phyloP scores from a whole-genome alignment of 495 filamentous ascomycete genomes.

The Hyaloscypha bicolor region DNA sequence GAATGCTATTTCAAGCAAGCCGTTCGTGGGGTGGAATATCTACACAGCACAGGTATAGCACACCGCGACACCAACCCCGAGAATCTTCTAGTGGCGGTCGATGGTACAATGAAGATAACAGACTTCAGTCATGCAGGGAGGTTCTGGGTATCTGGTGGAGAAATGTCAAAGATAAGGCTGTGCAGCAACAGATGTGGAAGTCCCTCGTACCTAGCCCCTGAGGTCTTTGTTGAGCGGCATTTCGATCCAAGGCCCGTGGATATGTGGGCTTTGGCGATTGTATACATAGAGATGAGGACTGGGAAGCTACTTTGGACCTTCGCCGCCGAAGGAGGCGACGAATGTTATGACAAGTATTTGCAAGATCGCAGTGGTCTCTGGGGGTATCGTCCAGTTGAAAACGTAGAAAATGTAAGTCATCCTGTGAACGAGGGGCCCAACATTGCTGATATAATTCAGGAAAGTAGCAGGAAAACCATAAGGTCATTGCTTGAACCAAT shows the following conservation, averaged over 20 bases:
- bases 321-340: slow-evolving; percentile 1
- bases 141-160: too few relatives aligned
- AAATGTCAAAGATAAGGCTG: background rate
- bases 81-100: slow-evolving; percentile 75
- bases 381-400: slow-evolving; percentile 13
- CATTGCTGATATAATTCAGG: too few relatives aligned
- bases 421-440: too few relatives aligned
- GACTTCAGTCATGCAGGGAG: too few relatives aligned
- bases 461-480: too few relatives aligned
- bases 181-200: background rate
- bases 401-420: background rate
- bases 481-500: too few relatives aligned
- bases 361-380: background rate
- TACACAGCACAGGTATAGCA: slow-evolving; percentile 77
- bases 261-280: slow-evolving; percentile 24
- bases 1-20: too few relatives aligned
- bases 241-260: slow-evolving; percentile 10
- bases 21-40: slow-evolving; percentile 66
- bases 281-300: slow-evolving; percentile 13
- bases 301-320: slow-evolving; percentile 1
- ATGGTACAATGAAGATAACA: slow-evolving; percentile 29
- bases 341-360: slow-evolving; percentile 1
- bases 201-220: slow-evolving; percentile 3
- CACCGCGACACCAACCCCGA: slow-evolving; percentile 94
- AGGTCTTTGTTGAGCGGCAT: background rate